Percentiles rank a stretch among this genome's conserved stretches.
Evolutionary conservation across 331 rosid genomes (phyloP).

Genomic region (Arachis monticola): DNA sequence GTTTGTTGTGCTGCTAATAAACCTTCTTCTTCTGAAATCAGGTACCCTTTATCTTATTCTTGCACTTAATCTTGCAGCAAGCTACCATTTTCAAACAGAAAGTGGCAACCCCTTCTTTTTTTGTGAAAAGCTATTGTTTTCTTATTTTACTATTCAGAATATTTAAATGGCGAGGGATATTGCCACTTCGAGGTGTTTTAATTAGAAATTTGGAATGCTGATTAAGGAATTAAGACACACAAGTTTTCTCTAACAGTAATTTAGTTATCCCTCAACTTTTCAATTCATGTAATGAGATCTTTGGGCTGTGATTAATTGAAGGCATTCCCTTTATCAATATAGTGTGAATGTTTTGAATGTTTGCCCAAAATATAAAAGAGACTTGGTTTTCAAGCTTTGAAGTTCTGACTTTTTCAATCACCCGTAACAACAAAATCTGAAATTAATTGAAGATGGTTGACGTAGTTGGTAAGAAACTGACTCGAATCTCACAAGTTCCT

Average conservation of each 20-base stretch:
- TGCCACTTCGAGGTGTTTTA: slow-evolving; percentile 1
- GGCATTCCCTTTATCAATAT: neutral
- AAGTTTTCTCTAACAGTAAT: neutral
- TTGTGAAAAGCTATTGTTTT: neutral
- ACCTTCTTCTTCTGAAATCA: slow-evolving; percentile 64
- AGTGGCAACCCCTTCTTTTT: neutral
- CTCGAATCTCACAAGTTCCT: too few species aligned
- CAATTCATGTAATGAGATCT: neutral
- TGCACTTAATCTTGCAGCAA: neutral
- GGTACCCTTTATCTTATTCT: slow-evolving; percentile 51
- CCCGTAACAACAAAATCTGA: neutral
- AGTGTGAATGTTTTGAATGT: neutral
- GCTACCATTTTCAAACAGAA: neutral
- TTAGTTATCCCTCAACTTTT: neutral
- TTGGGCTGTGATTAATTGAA: neutral
- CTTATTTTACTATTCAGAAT: neutral
- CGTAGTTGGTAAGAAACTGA: too few species aligned
- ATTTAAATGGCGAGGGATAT: slow-evolving; percentile 10
- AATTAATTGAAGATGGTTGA: neutral
- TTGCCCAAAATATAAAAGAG: neutral
- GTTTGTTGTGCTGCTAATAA: slow-evolving; percentile 73
- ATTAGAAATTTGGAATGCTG: neutral
- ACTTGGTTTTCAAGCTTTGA: neutral
- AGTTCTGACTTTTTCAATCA: neutral
- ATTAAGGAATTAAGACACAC: neutral